A percentile compares a stretch with the other conserved stretches of the same genome.
Conservation (phyloP, 306 rosid species). For the Acacia melanoxylon region DNA sequence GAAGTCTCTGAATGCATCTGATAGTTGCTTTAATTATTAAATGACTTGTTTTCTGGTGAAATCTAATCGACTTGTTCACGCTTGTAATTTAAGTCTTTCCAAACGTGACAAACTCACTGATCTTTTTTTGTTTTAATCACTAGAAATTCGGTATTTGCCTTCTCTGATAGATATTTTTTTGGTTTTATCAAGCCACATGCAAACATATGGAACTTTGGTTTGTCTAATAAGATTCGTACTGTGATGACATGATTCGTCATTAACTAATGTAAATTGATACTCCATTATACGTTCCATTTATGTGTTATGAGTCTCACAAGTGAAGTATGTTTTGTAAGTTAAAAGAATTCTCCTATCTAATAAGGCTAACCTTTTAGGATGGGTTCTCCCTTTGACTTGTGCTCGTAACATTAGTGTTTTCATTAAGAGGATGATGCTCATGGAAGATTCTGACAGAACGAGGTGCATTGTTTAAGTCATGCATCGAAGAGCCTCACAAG, state of each 20-base stretch:
- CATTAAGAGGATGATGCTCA: too few relatives aligned
- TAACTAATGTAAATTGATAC: constrained; percentile 10
- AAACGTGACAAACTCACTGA: background rate
- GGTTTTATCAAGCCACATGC: background rate
- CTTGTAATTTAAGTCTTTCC: background rate
- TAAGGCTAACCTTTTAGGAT: too few relatives aligned
- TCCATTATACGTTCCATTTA: background rate
- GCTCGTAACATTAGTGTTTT: too few relatives aligned
- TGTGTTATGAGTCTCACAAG: background rate
- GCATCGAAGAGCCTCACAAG: too few relatives aligned
- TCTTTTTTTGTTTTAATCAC: background rate
- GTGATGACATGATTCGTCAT: background rate
- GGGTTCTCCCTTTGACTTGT: too few relatives aligned
- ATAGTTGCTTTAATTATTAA: background rate
- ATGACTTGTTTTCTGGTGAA: background rate
- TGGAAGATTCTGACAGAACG: too few relatives aligned
- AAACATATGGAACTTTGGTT: background rate
- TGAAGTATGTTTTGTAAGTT: too few relatives aligned
- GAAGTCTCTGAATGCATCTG: background rate
- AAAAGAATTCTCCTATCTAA: too few relatives aligned
- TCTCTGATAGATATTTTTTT: background rate
- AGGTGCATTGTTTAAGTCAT: too few relatives aligned
- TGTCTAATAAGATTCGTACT: background rate
- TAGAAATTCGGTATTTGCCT: background rate
- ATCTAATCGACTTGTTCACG: background rate